Evolutionary conservation across 257 asterid genomes (phyloP), one percentile per base, ranked within the genome.

Genomic region (Solanum dulcamara): DNA sequence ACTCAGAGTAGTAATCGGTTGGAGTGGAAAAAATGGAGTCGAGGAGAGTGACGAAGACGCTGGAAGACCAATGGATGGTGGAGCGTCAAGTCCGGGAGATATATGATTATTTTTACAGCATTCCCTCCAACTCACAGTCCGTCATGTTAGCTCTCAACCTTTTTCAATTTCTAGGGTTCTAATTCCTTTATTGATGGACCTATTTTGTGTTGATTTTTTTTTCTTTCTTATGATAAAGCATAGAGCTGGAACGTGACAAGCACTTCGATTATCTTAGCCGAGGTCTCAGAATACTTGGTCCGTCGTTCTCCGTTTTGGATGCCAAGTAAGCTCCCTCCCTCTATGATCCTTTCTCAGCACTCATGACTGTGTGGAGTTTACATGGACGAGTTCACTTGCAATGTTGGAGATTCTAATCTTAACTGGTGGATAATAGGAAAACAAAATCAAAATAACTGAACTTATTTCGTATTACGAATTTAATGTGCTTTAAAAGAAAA

Each of bases 41-140:
- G 44, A 81, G 70, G 84, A 81, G 30, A 57, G 90, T 89, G 48
- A 92, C 97, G 42, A 89, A 86, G 87, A 88, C 97, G 11, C 92
- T 94, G 90, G 96, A 92, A 86, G 98, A 96, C 15, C 99, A 96
- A 86, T 90, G 97, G 97, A 84, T 87, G 88, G 94, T 94, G 28
- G 93, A 92, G 92, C 86, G 86, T 46, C 94, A 91, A 24, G 97
- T 94, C 14, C 84, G 88, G 67, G 89, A 86, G n/a, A 88, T 90
- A 71, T 96, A 93, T 84, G 90, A 92, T 51, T 84, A 70, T 30
- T 91, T 92, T 88, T 50, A 15, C 89, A 88, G 88, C 35, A 89
- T 93, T 84, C 93, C 98, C 81, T 95, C 97, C n/a, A 93, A 91
- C 3, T 92, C 96, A 60, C 94, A 90, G 90, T 86, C 92, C 59